Conservation (phyloP, 1,139 yeast genomes). For the Debaryomyces sp. region DNA sequence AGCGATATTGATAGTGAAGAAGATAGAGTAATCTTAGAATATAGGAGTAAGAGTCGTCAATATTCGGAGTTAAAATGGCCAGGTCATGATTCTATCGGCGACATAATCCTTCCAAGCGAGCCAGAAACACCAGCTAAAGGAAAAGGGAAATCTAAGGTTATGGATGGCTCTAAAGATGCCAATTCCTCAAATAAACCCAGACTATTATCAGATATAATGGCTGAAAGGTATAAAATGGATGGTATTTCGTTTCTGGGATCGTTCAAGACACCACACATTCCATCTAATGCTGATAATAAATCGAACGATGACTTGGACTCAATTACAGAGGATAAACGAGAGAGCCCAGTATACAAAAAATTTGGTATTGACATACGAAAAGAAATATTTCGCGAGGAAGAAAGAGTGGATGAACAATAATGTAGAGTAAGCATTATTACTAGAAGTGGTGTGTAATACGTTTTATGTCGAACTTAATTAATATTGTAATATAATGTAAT, state of each 20-base stretch:
- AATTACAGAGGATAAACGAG: not conserved
- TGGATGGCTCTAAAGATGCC: not conserved
- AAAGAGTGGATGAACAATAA: not conserved
- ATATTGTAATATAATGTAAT: too few relatives aligned
- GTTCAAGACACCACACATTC: not conserved
- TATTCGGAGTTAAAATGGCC: slow-evolving; percentile 1
- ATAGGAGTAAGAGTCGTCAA: not conserved
- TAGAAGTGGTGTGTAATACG: too few relatives aligned
- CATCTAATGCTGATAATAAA: not conserved
- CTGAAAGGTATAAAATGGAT: slow-evolving; percentile 5
- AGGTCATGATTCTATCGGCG: slow-evolving; percentile 3
- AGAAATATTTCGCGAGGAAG: not conserved
- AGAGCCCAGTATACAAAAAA: not conserved
- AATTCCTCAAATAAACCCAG: not conserved
- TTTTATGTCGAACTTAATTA: too few relatives aligned
- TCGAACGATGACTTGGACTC: not conserved
- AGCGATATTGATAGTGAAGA: not conserved
- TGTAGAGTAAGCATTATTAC: not conserved
- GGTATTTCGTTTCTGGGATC: slow-evolving; percentile 5
- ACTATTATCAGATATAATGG: slow-evolving; percentile 8
- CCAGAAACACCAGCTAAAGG: not conserved
- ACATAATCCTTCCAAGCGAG: not conserved
- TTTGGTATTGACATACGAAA: slow-evolving; percentile 2
- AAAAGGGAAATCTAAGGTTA: not conserved
- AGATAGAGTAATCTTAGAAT: not conserved